A percentile compares a stretch with the other conserved stretches of the same genome.
Conservation (phyloP, 345 rosid species). For the Citrus reticulata region DNA sequence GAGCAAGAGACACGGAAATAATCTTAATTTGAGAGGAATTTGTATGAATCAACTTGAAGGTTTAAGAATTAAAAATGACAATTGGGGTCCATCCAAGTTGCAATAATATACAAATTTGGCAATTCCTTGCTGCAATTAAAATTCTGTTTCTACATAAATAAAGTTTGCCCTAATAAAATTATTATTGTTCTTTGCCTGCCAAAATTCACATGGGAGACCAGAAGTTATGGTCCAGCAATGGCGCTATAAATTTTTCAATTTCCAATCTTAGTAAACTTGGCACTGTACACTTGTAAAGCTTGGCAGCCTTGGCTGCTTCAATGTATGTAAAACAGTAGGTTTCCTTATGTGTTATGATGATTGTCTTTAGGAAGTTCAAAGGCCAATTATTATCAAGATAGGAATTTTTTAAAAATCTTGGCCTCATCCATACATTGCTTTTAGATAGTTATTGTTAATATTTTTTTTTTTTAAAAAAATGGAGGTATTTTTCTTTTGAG, state of each 20-base stretch:
- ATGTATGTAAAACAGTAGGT: not conserved
- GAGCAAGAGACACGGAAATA: not conserved
- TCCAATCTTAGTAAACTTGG: not conserved
- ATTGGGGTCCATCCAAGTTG: not conserved
- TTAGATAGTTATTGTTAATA: not conserved
- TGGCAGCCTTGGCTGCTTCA: not conserved
- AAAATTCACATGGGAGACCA: slow-evolving; percentile 12
- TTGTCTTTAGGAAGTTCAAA: not conserved
- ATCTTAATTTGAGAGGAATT: not conserved
- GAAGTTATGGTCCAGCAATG: not conserved
- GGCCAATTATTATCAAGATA: slow-evolving; percentile 9
- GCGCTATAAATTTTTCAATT: not conserved
- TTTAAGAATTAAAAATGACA: too few relatives aligned
- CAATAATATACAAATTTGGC: not conserved
- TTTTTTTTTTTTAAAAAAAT: too few relatives aligned
- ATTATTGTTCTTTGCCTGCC: not conserved
- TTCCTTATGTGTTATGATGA: slow-evolving; percentile 5
- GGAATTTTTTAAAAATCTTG: too few relatives aligned
- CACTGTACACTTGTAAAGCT: not conserved
- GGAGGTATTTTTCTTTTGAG: not conserved
- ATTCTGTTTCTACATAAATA: too few relatives aligned
- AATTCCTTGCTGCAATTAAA: not conserved
- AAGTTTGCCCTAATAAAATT: too few relatives aligned
- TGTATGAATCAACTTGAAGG: not conserved
- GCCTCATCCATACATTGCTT: not conserved